Evolutionary conservation across 2,329 filamentous ascomycete species (phyloP), one percentile per base, ranked within the genome.

Genomic region (Phyllosticta paracitricarpa): DNA sequence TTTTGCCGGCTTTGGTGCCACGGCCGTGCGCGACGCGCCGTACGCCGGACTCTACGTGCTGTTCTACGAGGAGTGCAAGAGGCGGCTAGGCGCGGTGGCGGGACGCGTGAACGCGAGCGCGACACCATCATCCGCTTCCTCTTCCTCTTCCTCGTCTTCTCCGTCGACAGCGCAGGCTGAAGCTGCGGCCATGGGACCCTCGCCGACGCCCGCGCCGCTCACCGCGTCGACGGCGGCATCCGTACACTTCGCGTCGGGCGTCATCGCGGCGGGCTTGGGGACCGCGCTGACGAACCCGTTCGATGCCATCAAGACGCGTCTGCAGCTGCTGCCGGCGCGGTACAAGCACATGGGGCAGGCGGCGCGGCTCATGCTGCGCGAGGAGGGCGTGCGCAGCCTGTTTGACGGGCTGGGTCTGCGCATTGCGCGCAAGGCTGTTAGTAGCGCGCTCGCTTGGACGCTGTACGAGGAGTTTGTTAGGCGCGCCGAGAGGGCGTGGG

Each of bases 381-480:
- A 96, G 68, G 93, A 97, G 65, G 93, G 93, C 0, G 67, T 89
- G 22, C 82, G 87, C 59, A 89, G 89, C 63, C 80, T 99, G 62
- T 92, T 94, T 75, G 89, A 94, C 72, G 94, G 94, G 0, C 75
- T 99, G 61, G 89, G 84, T 1, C 78, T 99, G 66, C 83, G 94
- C 61, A 96, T 97, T 81, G 89, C 87, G 54, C 82, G 94, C 67
- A 99, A 99, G 75, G 93, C 91, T 4, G 76, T 97, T 54, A 97
- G 92, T 74, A 93, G 89, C 58, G 94, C 94, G n/a, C 80, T 97
- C 66, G 93, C 93, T 7, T 99, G 94, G 94, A 97, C 93, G 9
- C 81, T 97, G 51, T 99, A 99, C 71, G 94, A 99, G 77, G 93
- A 97, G 74, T 75, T 97, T 68, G 88, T 97, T 64, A 79, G 92